phyloP scores from a whole-genome alignment of 192 early-diverging fungal genomes.

The Endogone sp. region DNA sequence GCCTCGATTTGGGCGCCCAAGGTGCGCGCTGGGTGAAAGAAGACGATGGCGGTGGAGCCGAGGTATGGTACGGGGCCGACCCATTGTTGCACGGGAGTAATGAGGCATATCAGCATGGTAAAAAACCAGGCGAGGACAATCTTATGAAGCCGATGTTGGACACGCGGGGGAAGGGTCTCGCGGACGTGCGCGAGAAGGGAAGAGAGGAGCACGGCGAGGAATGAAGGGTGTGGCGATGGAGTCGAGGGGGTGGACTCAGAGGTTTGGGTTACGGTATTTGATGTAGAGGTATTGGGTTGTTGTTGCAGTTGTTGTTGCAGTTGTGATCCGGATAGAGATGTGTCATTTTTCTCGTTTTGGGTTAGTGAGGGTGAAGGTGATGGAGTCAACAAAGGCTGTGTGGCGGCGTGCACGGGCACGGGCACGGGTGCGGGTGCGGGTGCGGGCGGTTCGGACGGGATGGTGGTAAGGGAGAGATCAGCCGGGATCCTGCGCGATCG shows the following conservation, averaged over 20 bases:
- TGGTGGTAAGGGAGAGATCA: not conserved
- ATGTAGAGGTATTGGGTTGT: too few relatives aligned
- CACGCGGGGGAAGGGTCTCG: slow-evolving; percentile 28
- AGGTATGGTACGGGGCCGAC: slow-evolving; percentile 29
- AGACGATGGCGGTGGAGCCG: slow-evolving; percentile 31
- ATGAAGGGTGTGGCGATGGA: too few relatives aligned
- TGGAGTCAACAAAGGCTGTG: not conserved
- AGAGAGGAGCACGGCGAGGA: not conserved
- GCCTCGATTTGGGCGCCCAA: slow-evolving; percentile 48
- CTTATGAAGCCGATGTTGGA: slow-evolving; percentile 41
- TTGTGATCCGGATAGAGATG: too few relatives aligned
- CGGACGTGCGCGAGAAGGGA: slow-evolving; percentile 13
- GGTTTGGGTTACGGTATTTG: not conserved
- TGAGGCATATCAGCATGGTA: slow-evolving; percentile 26
- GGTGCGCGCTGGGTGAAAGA: slow-evolving; percentile 42
- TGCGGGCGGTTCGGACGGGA: not conserved
- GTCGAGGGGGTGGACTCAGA: not conserved
- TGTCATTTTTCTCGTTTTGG: too few relatives aligned
- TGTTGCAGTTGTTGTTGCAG: too few relatives aligned
- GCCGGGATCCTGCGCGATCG: not conserved
- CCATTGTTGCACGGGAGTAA: slow-evolving; percentile 9
- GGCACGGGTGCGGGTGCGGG: not conserved
- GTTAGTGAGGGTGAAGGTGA: too few relatives aligned
- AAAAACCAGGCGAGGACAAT: slow-evolving; percentile 31
- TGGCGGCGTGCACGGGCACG: not conserved